Evolutionary conservation across 1,139 yeast species (phyloP).

Genomic region (Geotrichum cucujoidarum): DNA sequence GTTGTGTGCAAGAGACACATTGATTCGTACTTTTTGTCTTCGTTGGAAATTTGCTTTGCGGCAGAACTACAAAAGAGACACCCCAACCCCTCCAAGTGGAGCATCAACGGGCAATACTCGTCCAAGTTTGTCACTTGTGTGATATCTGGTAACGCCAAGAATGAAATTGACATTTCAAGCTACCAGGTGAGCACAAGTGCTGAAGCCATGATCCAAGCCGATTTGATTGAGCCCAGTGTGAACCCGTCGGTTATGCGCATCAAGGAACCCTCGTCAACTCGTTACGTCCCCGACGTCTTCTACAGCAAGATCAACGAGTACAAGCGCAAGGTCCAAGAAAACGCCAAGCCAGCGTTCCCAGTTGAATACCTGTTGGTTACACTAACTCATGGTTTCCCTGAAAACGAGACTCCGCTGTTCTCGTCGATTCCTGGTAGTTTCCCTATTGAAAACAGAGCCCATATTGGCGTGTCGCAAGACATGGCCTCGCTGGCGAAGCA

Average conservation of each 20-base stretch:
- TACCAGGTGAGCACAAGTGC: slow-evolving; percentile 88
- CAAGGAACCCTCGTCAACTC: slow-evolving; percentile 59
- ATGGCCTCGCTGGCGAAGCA: slow-evolving; percentile 47
- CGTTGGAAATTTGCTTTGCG: slow-evolving; percentile 82
- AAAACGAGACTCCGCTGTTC: slow-evolving; percentile 48
- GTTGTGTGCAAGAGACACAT: slow-evolving; percentile 91
- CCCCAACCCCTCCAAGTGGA: slow-evolving; percentile 65
- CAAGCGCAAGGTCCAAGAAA: slow-evolving; percentile 75
- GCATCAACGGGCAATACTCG: slow-evolving; percentile 63
- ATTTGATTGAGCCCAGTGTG: slow-evolving; percentile 78
- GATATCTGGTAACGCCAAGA: slow-evolving; percentile 75
- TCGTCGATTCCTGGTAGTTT: slow-evolving; percentile 46
- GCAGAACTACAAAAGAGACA: slow-evolving; percentile 65
- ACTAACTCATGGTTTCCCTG: slow-evolving; percentile 88
- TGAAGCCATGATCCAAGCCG: slow-evolving; percentile 83
- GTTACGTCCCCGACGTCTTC: slow-evolving; percentile 93
- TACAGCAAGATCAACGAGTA: slow-evolving; percentile 84
- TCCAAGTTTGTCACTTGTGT: slow-evolving; percentile 94
- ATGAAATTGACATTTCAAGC: slow-evolving; percentile 85
- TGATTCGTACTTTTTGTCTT: slow-evolving; percentile 81
- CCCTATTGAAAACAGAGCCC: slow-evolving; percentile 74
- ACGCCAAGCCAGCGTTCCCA: slow-evolving; percentile 95
- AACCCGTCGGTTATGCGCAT: slow-evolving; percentile 87
- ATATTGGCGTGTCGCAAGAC: slow-evolving; percentile 70
- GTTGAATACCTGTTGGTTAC: slow-evolving; percentile 87